Conservation (phyloP, 345 rosid genomes). For the Rhizophora mangle region DNA sequence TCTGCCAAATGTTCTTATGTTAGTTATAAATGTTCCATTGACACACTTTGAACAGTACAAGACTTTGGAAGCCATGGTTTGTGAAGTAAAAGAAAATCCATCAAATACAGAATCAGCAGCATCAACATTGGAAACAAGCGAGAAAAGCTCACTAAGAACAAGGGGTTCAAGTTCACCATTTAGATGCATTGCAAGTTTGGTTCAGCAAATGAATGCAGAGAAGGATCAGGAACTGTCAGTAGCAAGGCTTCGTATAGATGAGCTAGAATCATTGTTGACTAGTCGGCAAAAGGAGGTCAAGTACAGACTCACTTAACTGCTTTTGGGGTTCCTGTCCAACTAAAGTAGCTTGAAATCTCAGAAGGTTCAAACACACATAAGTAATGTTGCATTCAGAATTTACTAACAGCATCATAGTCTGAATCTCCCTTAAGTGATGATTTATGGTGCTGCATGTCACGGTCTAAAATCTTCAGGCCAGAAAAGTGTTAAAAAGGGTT, state of each 20-base stretch:
- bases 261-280: conserved; percentile 59
- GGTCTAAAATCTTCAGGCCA: neutral
- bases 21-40: conserved; percentile 2
- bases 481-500: too few relatives aligned
- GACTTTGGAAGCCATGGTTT: conserved; percentile 72
- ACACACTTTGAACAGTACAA: conserved; percentile 57
- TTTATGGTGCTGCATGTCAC: neutral
- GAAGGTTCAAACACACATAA: neutral
- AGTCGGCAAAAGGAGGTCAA: conserved; percentile 76
- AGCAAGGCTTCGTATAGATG: conserved; percentile 61
- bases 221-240: conserved; percentile 73
- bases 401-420: neutral
- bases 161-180: conserved; percentile 96
- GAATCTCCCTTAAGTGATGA: neutral
- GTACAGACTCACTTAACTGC: neutral
- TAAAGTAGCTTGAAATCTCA: neutral
- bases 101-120: conserved; percentile 42
- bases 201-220: conserved; percentile 81
- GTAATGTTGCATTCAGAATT: neutral
- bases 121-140: conserved; percentile 42
- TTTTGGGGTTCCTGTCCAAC: neutral
- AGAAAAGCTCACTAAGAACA: conserved; percentile 48
- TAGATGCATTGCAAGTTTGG: conserved; percentile 80
- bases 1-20: neutral
- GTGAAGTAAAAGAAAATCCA: conserved; percentile 50